Base-by-base conservation (phyloP, 306 rosid genomes). In the Crotalaria pallida region DNA sequence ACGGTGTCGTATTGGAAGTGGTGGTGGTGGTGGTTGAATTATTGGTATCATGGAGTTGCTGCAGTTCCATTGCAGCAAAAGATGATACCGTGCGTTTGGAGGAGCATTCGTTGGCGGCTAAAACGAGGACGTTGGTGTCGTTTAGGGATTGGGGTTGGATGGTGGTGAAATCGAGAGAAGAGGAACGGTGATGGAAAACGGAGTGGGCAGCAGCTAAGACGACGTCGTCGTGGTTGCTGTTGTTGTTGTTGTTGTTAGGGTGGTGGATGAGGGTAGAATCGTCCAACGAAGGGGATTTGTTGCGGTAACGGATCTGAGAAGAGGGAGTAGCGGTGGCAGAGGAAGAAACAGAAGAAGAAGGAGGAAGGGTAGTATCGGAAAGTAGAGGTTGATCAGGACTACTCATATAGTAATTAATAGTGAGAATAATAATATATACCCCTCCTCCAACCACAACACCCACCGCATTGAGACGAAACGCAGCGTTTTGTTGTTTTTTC, bases 51-150 rank as follows among this genome's bases (percentile, higher is more conserved):
- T 57, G 47, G 12, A 3, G 16, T 3, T 11, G 47, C 15, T 41
- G 89, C 81, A 75, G 85, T 75, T 92, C 97, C 97, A 92, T 88
- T 65, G 82, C 83, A 80, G 88, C 96, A 91, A 88, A n/a, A n/a
- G n/a, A 67, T 77, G 81, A 85, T 48, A 57, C 80, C 74, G 57
- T 68, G 71, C 77, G 69, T 59, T 65, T 38, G 10, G 84, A 60
- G 87, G 89, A 78, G 93, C 84, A 76, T 80, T 67, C 93, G 69
- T 56, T 71, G 51, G 53, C 70, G 5, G 76, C 71, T 60, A 82
- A 50, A 13, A 47, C 72, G 22, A 52, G 48, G 53, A 75, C 57
- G 43, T 8, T 8, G 43, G 7, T 8, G 43, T 31, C 6, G 0
- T 31, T n/a, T n/a, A n/a, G n/a, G n/a, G n/a, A n/a, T n/a, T n/a